A percentile compares a stretch with the other conserved stretches of the same genome.
Evolutionary conservation across 2,329 filamentous ascomycete species (phyloP).

Genomic region (Diaporthe sp.): DNA sequence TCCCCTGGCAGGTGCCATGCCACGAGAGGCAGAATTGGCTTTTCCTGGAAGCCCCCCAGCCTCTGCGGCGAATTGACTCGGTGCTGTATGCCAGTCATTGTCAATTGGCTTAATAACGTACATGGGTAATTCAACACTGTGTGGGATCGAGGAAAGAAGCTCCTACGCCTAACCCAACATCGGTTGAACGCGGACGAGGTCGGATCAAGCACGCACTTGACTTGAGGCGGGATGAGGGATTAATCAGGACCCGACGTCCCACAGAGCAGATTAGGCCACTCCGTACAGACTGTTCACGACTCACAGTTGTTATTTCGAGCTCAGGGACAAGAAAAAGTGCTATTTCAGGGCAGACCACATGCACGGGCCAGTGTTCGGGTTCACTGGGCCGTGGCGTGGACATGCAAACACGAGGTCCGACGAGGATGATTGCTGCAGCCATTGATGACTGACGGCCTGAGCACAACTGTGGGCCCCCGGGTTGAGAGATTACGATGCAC

Average conservation of each 20-base stretch:
- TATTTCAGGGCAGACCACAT: neutral
- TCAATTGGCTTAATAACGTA: neutral
- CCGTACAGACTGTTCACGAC: neutral
- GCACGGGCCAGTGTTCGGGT: neutral
- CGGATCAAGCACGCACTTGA: neutral
- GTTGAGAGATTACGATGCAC: too few species aligned
- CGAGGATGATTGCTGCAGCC: constrained; percentile 17
- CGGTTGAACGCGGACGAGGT: neutral
- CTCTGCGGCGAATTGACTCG: constrained; percentile 13
- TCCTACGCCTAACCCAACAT: neutral
- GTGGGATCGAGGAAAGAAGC: neutral
- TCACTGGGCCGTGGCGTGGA: neutral
- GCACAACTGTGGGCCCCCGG: neutral
- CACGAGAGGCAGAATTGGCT: constrained; percentile 20
- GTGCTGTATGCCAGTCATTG: neutral
- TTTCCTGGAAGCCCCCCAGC: neutral
- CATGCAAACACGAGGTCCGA: constrained; percentile 3
- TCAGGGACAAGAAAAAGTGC: neutral
- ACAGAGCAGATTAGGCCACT: neutral
- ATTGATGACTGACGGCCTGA: neutral
- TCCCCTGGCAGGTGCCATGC: constrained; percentile 1
- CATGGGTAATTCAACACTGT: neutral
- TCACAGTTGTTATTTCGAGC: neutral
- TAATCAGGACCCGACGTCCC: neutral
- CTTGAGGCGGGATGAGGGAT: neutral